These are phyloP conservation scores for Coemansia sp. DNA, from an alignment of 192 early-diverging fungal species.

Conservation along the genomic window DNA sequence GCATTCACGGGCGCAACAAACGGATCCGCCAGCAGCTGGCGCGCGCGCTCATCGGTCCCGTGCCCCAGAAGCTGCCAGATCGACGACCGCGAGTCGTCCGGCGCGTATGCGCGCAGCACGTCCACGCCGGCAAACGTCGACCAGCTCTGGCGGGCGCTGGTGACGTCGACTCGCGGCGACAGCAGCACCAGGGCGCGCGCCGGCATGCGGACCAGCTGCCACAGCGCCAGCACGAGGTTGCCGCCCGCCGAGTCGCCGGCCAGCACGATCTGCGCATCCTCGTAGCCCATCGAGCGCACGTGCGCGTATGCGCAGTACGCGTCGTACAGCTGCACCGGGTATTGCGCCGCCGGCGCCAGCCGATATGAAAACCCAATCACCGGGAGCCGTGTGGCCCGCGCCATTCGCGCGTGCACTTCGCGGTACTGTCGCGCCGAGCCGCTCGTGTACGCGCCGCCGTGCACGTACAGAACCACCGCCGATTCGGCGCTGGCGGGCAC, in stretches of 20 bases:
- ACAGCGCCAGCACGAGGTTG: conserved; percentile 35
- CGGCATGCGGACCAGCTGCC: conserved; percentile 14
- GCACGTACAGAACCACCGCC: conserved; percentile 59
- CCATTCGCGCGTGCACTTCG: conserved; percentile 37
- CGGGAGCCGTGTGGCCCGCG: conserved; percentile 35
- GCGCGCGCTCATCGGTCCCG: not conserved
- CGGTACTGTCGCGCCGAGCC: conserved; percentile 43
- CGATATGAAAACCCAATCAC: conserved; percentile 68
- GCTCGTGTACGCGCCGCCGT: conserved; percentile 68
- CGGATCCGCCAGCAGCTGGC: conserved; percentile 12
- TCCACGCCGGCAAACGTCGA: conserved; percentile 7
- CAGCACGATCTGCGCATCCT: conserved; percentile 17
- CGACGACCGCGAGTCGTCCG: not conserved
- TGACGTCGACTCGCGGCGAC: conserved; percentile 40
- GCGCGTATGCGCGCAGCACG: conserved; percentile 1
- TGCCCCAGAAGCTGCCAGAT: conserved; percentile 11
- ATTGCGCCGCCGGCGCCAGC: conserved; percentile 73
- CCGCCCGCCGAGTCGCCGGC: conserved; percentile 50
- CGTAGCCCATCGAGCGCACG: conserved; percentile 33
- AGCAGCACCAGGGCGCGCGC: conserved; percentile 12
- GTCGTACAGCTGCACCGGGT: conserved; percentile 80
- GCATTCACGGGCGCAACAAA: conserved; percentile 36
- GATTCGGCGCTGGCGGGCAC: not conserved
- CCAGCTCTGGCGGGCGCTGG: conserved; percentile 18
- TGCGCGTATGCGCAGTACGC: conserved; percentile 69